phyloP scores from a whole-genome alignment of 192 early-diverging fungal species.

The Oehlia diaphana region DNA sequence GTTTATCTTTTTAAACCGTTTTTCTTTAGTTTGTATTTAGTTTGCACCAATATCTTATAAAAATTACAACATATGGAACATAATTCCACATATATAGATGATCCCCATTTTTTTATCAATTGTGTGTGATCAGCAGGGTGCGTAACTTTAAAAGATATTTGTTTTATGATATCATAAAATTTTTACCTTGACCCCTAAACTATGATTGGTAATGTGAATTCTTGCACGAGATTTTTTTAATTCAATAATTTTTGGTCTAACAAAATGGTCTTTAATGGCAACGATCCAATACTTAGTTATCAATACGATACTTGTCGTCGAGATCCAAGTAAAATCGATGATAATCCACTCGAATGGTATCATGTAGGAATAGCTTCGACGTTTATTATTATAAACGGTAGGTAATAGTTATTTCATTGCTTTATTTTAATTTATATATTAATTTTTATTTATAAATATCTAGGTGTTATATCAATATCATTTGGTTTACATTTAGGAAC shows the following conservation, averaged over 20 bases:
- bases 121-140: no score
- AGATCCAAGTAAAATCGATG: neutral
- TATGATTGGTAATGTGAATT: no score
- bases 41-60: no score
- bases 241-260: neutral
- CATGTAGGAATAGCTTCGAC: neutral
- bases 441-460: neutral
- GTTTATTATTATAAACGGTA: neutral
- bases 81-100: no score
- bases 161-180: no score
- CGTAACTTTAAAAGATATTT: no score
- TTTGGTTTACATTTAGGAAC: conserved; percentile 67
- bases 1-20: no score
- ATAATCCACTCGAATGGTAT: neutral
- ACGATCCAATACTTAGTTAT: neutral
- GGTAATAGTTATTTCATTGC: neutral
- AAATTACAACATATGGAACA: no score
- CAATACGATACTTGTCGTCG: neutral
- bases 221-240: no score
- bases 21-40: no score
- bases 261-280: neutral
- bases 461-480: conserved; percentile 56
- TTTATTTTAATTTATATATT: neutral
- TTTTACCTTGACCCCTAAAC: no score
- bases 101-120: no score